These are phyloP conservation scores for Pinus tabuliformis DNA, from an alignment of 75 land plant genomes.

Conservation along the genomic window DNA sequence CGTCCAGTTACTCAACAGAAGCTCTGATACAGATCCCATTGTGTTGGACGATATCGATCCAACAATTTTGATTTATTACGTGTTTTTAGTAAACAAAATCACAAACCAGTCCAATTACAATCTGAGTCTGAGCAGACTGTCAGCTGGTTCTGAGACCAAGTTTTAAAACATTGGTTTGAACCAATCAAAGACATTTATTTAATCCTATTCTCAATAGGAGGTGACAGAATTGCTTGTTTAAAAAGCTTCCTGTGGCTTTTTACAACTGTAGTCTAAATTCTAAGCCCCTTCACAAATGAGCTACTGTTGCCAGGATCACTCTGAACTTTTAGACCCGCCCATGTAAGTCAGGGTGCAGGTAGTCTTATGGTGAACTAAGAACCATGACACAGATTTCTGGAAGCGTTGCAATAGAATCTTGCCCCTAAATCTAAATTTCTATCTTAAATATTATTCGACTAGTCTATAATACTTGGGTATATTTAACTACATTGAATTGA, in stretches of 20 bases:
- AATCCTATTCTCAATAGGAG: too few species aligned
- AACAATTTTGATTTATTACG: too few species aligned
- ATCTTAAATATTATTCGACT: background rate
- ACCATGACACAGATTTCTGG: background rate
- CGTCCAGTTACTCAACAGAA: too few species aligned
- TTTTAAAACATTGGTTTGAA: too few species aligned
- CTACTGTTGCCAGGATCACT: background rate
- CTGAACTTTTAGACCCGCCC: background rate
- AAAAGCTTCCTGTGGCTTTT: background rate
- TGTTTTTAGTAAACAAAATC: too few species aligned
- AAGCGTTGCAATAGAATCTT: background rate
- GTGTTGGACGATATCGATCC: too few species aligned
- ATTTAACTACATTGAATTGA: background rate
- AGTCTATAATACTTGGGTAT: conserved; percentile 3
- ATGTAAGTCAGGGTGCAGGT: background rate
- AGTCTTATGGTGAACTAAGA: background rate
- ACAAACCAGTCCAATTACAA: too few species aligned
- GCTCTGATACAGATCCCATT: too few species aligned
- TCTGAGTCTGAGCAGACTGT: too few species aligned
- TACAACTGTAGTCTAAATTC: background rate
- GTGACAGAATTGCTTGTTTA: background rate
- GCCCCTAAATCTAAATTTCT: background rate
- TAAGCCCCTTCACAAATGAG: background rate
- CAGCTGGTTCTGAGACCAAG: too few species aligned
- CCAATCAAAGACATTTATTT: too few species aligned